Evolutionary conservation across 805 yeast species (phyloP).

Genomic region (Candida ipomoeae): DNA sequence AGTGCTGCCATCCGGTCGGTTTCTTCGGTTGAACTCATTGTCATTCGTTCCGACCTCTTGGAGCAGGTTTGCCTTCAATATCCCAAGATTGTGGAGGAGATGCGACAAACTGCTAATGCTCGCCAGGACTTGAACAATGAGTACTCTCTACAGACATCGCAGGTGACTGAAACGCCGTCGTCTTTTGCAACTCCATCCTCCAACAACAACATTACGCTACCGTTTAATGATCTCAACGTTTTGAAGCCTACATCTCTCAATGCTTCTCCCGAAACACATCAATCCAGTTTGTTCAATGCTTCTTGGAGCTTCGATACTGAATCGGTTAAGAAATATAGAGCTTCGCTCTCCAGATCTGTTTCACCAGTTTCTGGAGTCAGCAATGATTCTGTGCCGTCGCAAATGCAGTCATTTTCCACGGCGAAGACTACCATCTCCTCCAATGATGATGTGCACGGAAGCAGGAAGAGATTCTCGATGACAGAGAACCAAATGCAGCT

Average conservation of each 20-base stretch:
- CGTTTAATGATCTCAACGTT: neutral
- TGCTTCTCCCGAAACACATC: neutral
- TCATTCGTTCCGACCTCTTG: conserved; percentile 53
- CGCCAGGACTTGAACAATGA: conserved; percentile 28
- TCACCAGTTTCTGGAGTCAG: conserved; percentile 17
- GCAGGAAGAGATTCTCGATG: conserved; percentile 15
- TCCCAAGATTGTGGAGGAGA: conserved; percentile 56
- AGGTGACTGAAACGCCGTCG: neutral
- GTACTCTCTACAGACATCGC: conserved; percentile 1
- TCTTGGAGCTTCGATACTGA: conserved; percentile 3
- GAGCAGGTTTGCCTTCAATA: conserved; percentile 52
- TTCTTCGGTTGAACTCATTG: conserved; percentile 55
- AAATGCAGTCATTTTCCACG: conserved; percentile 1
- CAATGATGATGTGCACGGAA: conserved; percentile 3
- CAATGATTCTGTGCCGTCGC: conserved; percentile 6
- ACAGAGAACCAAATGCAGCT: conserved; percentile 8
- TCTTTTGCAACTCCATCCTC: neutral
- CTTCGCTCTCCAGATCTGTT: conserved; percentile 8
- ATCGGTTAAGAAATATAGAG: neutral
- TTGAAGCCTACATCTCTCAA: neutral
- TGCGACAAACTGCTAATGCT: conserved; percentile 56
- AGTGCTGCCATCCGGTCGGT: conserved; percentile 65
- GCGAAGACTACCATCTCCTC: conserved; percentile 4
- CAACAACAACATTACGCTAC: neutral
- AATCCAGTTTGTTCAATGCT: neutral